Conservation (phyloP, 176 grass and related monocot genomes). For the Bothriochloa decipiens region DNA sequence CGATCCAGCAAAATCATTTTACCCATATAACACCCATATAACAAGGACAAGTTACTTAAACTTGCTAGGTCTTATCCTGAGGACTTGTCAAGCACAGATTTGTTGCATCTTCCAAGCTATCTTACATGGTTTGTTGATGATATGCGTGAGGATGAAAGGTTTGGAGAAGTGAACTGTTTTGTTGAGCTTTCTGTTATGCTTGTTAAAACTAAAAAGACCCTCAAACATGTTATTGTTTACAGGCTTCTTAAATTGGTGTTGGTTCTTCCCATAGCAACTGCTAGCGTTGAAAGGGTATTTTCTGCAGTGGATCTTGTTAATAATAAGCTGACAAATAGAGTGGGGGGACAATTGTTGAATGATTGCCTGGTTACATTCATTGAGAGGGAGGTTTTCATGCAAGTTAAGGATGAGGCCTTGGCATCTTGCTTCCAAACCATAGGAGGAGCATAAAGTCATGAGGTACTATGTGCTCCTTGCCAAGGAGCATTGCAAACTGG, state of each 20-base stretch:
- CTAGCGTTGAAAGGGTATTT: background rate
- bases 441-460: background rate
- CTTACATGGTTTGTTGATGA: background rate
- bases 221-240: constrained; percentile 4
- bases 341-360: background rate
- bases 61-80: constrained; percentile 10
- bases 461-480: background rate
- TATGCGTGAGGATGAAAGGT: background rate
- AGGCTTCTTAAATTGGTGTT: constrained; percentile 22
- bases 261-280: constrained; percentile 15
- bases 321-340: background rate
- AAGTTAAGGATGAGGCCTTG: constrained; percentile 1
- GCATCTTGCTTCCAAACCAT: background rate
- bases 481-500: background rate
- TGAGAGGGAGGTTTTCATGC: constrained; percentile 1
- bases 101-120: background rate
- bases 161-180: background rate
- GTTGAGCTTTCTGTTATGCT: constrained; percentile 10
- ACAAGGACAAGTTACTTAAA: constrained; percentile 21
- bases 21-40: background rate
- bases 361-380: background rate
- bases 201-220: background rate
- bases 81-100: background rate
- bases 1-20: constrained; percentile 10
- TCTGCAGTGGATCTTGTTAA: background rate